Conservation (phyloP, 176 grass and related monocot genomes). For the Juncus inflexus region DNA sequence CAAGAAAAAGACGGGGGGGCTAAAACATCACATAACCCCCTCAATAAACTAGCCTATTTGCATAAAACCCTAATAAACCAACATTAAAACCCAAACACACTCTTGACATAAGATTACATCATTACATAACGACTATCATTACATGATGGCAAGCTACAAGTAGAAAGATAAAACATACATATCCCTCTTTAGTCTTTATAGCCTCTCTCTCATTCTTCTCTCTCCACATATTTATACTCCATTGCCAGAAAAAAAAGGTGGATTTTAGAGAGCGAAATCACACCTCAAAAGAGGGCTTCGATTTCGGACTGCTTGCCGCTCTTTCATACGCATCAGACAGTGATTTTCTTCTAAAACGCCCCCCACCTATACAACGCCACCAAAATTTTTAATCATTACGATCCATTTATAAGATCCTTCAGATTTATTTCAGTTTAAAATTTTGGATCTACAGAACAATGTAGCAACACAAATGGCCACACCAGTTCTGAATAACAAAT, state of each 20-base stretch:
- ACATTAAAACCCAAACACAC: conserved; percentile 7
- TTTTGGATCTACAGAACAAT: background rate
- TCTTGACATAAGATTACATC: background rate
- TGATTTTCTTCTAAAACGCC: conserved; percentile 94
- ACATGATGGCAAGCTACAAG: conserved; percentile 20
- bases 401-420: background rate
- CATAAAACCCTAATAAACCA: background rate
- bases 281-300: conserved; percentile 56
- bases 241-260: conserved; percentile 41
- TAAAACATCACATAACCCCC: background rate
- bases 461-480: background rate
- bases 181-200: background rate
- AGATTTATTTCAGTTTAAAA: conserved; percentile 3
- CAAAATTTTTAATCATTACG: background rate
- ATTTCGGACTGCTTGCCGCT: conserved; percentile 37
- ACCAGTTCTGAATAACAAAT: background rate
- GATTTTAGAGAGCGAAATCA: conserved; percentile 32
- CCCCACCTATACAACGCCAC: conserved; percentile 31
- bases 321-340: conserved; percentile 67
- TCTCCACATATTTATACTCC: conserved; percentile 19
- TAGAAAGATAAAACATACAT: conserved; percentile 13
- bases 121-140: conserved; percentile 7
- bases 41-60: conserved; percentile 18
- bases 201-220: conserved; percentile 13
- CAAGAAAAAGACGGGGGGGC: background rate